A percentile compares a stretch with the other conserved stretches of the same genome.
phyloP scores from a whole-genome alignment of 164 flowering plant genomes.

The Sextonia rubra region DNA sequence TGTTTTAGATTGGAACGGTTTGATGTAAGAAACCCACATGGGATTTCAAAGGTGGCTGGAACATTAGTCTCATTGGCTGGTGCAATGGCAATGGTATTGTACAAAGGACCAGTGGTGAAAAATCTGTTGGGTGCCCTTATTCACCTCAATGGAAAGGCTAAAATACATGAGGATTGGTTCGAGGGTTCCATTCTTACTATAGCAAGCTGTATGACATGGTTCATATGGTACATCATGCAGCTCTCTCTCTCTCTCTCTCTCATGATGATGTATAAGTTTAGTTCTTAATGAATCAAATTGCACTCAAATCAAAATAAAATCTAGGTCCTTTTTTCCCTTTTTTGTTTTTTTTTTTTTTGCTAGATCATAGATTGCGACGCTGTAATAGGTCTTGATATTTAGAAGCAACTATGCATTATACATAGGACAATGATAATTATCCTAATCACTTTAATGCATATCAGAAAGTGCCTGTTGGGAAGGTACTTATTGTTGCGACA shows the following conservation, averaged over 20 bases:
- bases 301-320: too few relatives aligned
- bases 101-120: constrained; percentile 54
- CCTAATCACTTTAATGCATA: too few relatives aligned
- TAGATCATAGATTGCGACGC: too few relatives aligned
- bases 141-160: constrained; percentile 32
- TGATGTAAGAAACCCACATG: constrained; percentile 40
- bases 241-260: constrained; percentile 21
- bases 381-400: too few relatives aligned
- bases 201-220: constrained; percentile 74
- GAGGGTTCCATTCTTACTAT: constrained; percentile 68
- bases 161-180: constrained; percentile 59
- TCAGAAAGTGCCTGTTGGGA: too few relatives aligned
- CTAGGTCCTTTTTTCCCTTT: too few relatives aligned
- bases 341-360: too few relatives aligned
- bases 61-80: constrained; percentile 71
- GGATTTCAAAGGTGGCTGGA: constrained; percentile 65
- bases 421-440: too few relatives aligned
- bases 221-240: constrained; percentile 86
- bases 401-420: too few relatives aligned
- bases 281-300: too few relatives aligned
- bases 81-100: constrained; percentile 67
- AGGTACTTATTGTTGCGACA: too few relatives aligned
- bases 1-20: constrained; percentile 51
- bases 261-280: too few relatives aligned
- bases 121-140: constrained; percentile 42